Base-by-base conservation (phyloP, 2,329 filamentous ascomycete genomes). In the Hysterium pulicare region DNA sequence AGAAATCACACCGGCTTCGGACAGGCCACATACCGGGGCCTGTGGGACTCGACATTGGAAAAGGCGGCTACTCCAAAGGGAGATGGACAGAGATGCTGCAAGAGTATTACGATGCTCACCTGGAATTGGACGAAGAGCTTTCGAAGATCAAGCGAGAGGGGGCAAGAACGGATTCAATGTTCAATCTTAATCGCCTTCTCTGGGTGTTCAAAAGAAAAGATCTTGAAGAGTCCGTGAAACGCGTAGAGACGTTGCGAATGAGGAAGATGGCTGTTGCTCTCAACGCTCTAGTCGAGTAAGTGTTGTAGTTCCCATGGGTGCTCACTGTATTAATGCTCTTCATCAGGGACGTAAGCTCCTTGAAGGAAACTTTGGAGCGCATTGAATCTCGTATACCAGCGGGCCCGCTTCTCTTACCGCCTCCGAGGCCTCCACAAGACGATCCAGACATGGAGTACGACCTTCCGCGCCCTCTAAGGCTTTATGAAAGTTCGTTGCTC, bases 191-290 rank as follows among this genome's bases (percentile, higher is more conserved):
- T 28, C 35, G 44, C 15, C 20, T 44, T 17, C 21, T 47, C 2
- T 47, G 41, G 44, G 20, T 47, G n/a, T 47, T 47, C 38, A 40
- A 38, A 26, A 37, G 41, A 23, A 41, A 47, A 26, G 42, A 47
- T 16, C 24, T 47, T 17, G 37, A 47, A 38, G 45, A 47, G 22
- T 44, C 41, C 8, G 45, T 47, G 3, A 37, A 26, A 35, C 41
- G 41, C 4, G 38, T 45, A 6, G 45, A 47, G 21, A 47, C 45
- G 8, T 38, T 47, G 23, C 41, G 45, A 11, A 39, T 41, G 41
- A 36, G 45, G 16, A 47, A 47, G 22, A 47, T 47, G 45, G 36
- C 41, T 10, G 36, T 41, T 21, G 35, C 40, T 11, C 22, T 47
- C n/a, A 47, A 44, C 20, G 44, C 44, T 4, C 17, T 44, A 21